phyloP scores from a whole-genome alignment of 495 filamentous ascomycete species.

The Neurospora tetrasperma region DNA sequence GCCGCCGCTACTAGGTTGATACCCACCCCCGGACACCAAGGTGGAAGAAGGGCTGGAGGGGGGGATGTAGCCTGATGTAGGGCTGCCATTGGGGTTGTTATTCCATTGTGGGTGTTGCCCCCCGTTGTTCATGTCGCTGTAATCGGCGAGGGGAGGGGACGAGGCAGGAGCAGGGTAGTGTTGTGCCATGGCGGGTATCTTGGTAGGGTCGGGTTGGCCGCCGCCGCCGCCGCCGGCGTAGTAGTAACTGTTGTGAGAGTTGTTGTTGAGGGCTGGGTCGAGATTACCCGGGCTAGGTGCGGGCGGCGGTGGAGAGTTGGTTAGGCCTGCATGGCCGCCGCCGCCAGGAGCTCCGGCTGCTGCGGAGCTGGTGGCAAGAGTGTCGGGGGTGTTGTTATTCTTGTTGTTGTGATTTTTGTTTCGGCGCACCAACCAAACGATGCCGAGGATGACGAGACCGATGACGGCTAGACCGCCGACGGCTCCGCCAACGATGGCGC shows the following conservation, averaged over 20 bases:
- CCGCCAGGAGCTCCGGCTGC: neutral
- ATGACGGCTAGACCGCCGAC: constrained; percentile 37
- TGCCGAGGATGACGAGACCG: constrained; percentile 29
- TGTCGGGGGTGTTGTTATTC: constrained; percentile 1
- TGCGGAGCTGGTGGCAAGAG: neutral
- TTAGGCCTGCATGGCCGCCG: neutral
- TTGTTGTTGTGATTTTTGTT: constrained; percentile 15
- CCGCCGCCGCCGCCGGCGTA: neutral
- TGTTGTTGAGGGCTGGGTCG: neutral
- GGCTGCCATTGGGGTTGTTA: neutral
- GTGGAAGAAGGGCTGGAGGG: neutral
- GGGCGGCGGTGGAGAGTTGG: neutral
- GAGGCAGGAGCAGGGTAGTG: neutral
- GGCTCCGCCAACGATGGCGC: constrained; percentile 39
- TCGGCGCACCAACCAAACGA: constrained; percentile 28
- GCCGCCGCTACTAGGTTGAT: neutral
- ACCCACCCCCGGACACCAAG: neutral
- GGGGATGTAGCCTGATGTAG: neutral
- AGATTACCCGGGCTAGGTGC: neutral
- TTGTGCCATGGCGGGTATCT: neutral
- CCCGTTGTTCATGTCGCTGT: neutral
- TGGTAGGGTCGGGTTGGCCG: neutral
- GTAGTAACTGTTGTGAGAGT: neutral
- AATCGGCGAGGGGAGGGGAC: neutral
- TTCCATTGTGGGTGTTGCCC: neutral